Base-by-base conservation (phyloP, 1,284 basidiomycete genomes). In the Inonotus obliquus region DNA sequence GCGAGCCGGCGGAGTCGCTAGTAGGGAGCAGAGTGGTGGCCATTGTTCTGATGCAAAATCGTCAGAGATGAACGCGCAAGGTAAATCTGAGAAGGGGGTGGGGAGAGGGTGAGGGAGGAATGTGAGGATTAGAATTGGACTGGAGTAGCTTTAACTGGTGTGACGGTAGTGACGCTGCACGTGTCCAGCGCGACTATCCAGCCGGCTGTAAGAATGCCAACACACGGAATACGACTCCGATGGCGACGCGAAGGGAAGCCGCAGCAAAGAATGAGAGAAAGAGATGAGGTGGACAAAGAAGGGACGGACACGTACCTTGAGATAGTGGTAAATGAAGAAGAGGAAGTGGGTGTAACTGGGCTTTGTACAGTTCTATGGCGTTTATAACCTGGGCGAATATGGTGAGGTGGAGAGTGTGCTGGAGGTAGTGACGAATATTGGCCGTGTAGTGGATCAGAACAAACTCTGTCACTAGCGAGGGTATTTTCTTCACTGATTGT, bases 301-400 rank as follows among this genome's bases (percentile, higher is more conserved):
- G 23, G n/a, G 45, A 21, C 1, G 27, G 25, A 35, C 21, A 56
- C 61, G 37, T 25, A 63, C 61, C 61, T 59, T 11, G 61, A 59
- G 51, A 63, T 63, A 19, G 57, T 59, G 32, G 61, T 63, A 52
- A 63, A 63, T 4, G 57, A 63, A 38, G 61, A 63, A 44, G 61
- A 35, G 35, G 61, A 41, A 38, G 53, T 23, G 29, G 61, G 61
- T 2, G 61, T 55, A 10, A 21, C 19, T 37, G 61, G 61, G 29
- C 41, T 51, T 29, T 63, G 57, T 41, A 59, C 57, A 32, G 35
- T 55, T 14, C 61, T 49, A 51, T 63, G 61, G 25, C 61, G 61
- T 51, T 59, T 63, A 37, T 49, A 59, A 19, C 38, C 41, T 11
- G 38, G 59, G n/a, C 41, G 59, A 38, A 48, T 29, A 35, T 44